A percentile compares a stretch with the other conserved stretches of the same genome.
phyloP scores from a whole-genome alignment of 2,329 filamentous ascomycete genomes.

The Colletotrichum falcatum region DNA sequence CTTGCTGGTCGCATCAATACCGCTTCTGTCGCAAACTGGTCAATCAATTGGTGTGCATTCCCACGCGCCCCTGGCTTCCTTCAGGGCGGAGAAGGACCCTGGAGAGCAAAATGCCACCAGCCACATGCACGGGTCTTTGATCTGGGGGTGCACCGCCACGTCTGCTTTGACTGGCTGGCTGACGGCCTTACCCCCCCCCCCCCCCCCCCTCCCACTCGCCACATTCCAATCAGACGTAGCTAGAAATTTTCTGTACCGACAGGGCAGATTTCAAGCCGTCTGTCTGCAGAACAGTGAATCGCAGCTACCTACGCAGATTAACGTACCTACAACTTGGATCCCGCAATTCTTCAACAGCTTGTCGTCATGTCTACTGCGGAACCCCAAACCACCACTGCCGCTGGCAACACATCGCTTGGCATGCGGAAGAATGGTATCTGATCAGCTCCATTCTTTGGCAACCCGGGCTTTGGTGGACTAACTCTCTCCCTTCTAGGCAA shows the following conservation, averaged over 20 bases:
- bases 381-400: constrained; percentile 49
- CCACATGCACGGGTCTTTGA: constrained; percentile 25
- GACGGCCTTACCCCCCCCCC: constrained; percentile 25
- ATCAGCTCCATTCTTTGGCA: constrained; percentile 23
- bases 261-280: constrained; percentile 20
- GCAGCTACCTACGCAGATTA: constrained; percentile 35
- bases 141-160: constrained; percentile 33
- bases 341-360: constrained; percentile 27
- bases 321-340: constrained; percentile 27
- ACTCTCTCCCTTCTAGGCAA: constrained; percentile 72
- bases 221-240: constrained; percentile 16
- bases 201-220: constrained; percentile 16
- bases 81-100: constrained; percentile 17
- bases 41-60: constrained; percentile 5
- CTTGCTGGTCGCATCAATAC: background rate
- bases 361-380: constrained; percentile 58
- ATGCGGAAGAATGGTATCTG: constrained; percentile 85
- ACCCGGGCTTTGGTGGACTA: constrained; percentile 5
- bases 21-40: constrained; percentile 1
- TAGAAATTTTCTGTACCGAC: constrained; percentile 33
- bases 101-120: constrained; percentile 5
- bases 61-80: constrained; percentile 12
- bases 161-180: background rate
- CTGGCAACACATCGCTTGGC: constrained; percentile 62
- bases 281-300: constrained; percentile 25